phyloP scores from a whole-genome alignment of 2,329 filamentous ascomycete species.

The Aspergillus persii region DNA sequence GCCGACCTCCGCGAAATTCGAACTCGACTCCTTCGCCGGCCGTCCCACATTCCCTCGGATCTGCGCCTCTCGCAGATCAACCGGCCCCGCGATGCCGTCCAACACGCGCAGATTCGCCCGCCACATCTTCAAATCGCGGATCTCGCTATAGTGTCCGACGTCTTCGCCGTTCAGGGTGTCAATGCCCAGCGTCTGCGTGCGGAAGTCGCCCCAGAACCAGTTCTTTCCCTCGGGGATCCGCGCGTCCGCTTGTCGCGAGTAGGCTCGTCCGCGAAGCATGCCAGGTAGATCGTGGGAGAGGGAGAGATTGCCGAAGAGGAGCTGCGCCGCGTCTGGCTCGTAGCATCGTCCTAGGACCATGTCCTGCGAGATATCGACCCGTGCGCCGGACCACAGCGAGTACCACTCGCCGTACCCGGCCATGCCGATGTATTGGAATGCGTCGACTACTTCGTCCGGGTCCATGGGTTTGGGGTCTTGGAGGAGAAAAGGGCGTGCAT shows the following conservation, averaged over 20 bases:
- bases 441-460: conserved; percentile 31
- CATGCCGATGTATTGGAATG: conserved; percentile 42
- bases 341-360: conserved; percentile 55
- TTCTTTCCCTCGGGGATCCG: conserved; percentile 47
- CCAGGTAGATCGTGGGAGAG: conserved; percentile 49
- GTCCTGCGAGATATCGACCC: conserved; percentile 49
- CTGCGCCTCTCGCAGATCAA: conserved; percentile 28
- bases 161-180: conserved; percentile 55
- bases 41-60: conserved; percentile 29
- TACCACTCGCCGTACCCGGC: conserved; percentile 54
- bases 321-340: conserved; percentile 49
- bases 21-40: conserved; percentile 19
- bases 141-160: conserved; percentile 46
- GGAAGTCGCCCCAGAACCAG: conserved; percentile 59
- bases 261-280: conserved; percentile 48
- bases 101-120: conserved; percentile 46
- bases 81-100: conserved; percentile 31
- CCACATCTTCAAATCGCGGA: conserved; percentile 48
- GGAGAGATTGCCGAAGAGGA: conserved; percentile 42
- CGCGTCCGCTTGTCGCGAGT: conserved; percentile 45
- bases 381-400: conserved; percentile 42
- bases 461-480: conserved; percentile 26
- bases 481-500: conserved; percentile 5
- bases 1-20: conserved; percentile 30
- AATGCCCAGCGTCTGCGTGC: conserved; percentile 56